phyloP scores from a whole-genome alignment of 495 filamentous ascomycete genomes.

The Poronia punctata region DNA sequence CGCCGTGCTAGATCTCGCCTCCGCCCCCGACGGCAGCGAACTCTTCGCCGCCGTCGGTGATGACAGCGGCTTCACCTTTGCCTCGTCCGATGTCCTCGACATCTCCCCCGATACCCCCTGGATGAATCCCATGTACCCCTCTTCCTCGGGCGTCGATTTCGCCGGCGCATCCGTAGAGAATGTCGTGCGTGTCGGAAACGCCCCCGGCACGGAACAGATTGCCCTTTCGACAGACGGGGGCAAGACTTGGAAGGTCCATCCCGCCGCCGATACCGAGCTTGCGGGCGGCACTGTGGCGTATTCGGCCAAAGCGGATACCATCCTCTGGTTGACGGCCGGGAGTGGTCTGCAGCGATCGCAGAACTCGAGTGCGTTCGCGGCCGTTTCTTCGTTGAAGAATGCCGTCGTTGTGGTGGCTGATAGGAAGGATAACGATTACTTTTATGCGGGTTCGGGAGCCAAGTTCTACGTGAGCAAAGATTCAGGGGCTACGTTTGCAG shows the following conservation, averaged over 20 bases:
- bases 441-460: slow-evolving; percentile 43
- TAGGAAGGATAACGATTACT: slow-evolving; percentile 43
- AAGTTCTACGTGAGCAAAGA: slow-evolving; percentile 44
- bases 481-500: slow-evolving; percentile 37
- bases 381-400: slow-evolving; percentile 37
- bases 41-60: slow-evolving; percentile 54
- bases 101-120: slow-evolving; percentile 42
- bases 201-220: slow-evolving; percentile 31
- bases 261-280: slow-evolving; percentile 34
- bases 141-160: slow-evolving; percentile 47
- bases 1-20: slow-evolving; percentile 44
- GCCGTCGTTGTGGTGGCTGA: slow-evolving; percentile 45
- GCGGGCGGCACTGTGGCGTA: slow-evolving; percentile 44
- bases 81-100: slow-evolving; percentile 33
- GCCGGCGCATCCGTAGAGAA: slow-evolving; percentile 47
- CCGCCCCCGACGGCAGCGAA: slow-evolving; percentile 45
- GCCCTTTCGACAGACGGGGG: slow-evolving; percentile 40
- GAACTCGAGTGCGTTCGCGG: slow-evolving; percentile 33
- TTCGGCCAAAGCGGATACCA: slow-evolving; percentile 45
- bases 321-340: slow-evolving; percentile 40
- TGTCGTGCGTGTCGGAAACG: slow-evolving; percentile 50
- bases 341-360: slow-evolving; percentile 37
- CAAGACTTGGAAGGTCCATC: slow-evolving; percentile 39
- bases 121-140: slow-evolving; percentile 44
- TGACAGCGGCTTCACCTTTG: slow-evolving; percentile 48